Evolutionary conservation across 2,329 filamentous ascomycete genomes (phyloP).

Genomic region (Coleophoma eucalyptorum): DNA sequence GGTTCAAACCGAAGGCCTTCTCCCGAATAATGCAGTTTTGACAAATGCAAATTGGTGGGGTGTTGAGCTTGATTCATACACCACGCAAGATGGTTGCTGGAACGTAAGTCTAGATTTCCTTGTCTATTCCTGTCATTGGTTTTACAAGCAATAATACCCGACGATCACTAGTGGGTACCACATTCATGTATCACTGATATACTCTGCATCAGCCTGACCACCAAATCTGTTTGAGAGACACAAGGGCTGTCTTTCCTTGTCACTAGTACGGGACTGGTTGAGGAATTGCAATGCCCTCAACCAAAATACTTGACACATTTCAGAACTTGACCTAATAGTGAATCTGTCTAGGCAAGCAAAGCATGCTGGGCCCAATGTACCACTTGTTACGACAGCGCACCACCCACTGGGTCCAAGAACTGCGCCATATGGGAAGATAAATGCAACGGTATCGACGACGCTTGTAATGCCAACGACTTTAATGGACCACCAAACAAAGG

Average conservation of each 20-base stretch:
- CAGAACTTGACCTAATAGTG: too few species aligned
- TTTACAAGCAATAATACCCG: not conserved
- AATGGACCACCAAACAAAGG: slow-evolving; percentile 43
- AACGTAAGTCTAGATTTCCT: slow-evolving; percentile 26
- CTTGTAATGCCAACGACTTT: slow-evolving; percentile 38
- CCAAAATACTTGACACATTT: too few species aligned
- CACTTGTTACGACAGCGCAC: slow-evolving; percentile 54
- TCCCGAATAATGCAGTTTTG: slow-evolving; percentile 53
- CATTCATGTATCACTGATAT: too few species aligned
- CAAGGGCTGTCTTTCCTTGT: not conserved
- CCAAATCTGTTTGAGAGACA: too few species aligned
- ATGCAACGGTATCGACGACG: slow-evolving; percentile 46
- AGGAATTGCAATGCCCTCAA: not conserved
- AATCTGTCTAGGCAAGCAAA: slow-evolving; percentile 31
- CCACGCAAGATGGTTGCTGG: slow-evolving; percentile 56
- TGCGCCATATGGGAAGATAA: slow-evolving; percentile 62
- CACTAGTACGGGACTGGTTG: not conserved
- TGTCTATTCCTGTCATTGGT: not conserved
- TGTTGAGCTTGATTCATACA: slow-evolving; percentile 54
- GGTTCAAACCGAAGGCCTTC: slow-evolving; percentile 42
- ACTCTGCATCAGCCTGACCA: too few species aligned
- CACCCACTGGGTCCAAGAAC: slow-evolving; percentile 53
- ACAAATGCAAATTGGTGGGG: slow-evolving; percentile 74
- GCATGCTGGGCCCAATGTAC: slow-evolving; percentile 56
- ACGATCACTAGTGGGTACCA: not conserved